phyloP scores from a whole-genome alignment of 83 land plant species.

The Picea mariana region DNA sequence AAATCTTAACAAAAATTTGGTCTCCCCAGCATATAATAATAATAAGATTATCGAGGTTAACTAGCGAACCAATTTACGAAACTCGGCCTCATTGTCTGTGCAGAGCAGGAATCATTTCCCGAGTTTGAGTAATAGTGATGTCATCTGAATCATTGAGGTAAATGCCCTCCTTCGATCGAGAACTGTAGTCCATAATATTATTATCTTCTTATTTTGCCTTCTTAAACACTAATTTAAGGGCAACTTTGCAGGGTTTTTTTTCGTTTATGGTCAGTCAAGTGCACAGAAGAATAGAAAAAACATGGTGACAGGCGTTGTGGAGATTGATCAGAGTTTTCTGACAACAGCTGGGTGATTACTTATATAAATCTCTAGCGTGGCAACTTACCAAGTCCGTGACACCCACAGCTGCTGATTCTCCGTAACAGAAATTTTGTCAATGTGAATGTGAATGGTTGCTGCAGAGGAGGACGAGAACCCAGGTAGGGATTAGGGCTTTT shows the following conservation, averaged over 20 bases:
- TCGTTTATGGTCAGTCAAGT: too few species aligned
- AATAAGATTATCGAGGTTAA: too few species aligned
- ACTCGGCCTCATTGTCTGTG: conserved; percentile 14
- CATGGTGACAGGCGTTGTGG: neutral
- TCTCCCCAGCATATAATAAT: too few species aligned
- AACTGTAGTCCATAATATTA: neutral
- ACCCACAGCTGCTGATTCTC: neutral
- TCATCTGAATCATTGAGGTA: conserved; percentile 7
- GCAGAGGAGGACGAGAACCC: too few species aligned
- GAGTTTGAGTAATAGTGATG: conserved; percentile 8
- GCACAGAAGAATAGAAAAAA: neutral
- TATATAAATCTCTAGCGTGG: too few species aligned
- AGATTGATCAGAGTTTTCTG: neutral
- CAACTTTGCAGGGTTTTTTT: too few species aligned
- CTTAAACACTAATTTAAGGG: neutral
- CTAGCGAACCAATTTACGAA: too few species aligned
- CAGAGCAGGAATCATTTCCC: conserved; percentile 6
- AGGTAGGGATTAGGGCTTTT: conserved; percentile 11
- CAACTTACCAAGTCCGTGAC: conserved; percentile 3
- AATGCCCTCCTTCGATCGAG: neutral
- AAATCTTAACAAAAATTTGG: neutral
- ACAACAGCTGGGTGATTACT: conserved; percentile 3
- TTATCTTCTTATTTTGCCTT: neutral
- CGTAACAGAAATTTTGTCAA: conserved; percentile 4
- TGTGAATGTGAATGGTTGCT: neutral